Evolutionary conservation across 1,139 yeast species (phyloP), one percentile per base, ranked within the genome.

Genomic region (Blastobotrys aristatus): DNA sequence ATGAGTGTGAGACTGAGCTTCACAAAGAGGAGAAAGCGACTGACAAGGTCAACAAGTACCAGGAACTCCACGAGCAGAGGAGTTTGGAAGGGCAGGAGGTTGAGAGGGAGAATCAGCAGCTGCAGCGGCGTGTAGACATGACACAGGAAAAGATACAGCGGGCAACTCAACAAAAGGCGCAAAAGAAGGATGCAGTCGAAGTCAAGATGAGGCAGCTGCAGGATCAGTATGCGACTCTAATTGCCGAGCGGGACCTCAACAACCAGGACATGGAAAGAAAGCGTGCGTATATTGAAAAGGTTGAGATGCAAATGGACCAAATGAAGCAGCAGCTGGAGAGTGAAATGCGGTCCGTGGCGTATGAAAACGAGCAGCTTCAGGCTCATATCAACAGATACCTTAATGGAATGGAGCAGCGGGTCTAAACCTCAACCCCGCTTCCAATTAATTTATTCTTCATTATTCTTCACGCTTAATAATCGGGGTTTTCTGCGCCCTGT

Each of bases 1-100:
- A 82, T 43, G 90, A 82, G 48, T 70, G 83, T 16, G 70, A 74
- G 35, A 65, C 66, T 29, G 88, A 80, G 51, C 59, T 79, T 20
- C 67, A 65, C 36, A 73, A 73, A 54, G 75, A 76, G 50, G 77
- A 74, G 44, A 71, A 67, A 20, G 73, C 77, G 4, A 57, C 64
- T 39, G 62, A 67, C 18, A 70, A 73, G 49, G 61, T 73, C 40
- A 62, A 64, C 35, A 68, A 72, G 40, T 65, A 69, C 50, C 75
- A 73, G 53, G 84, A 79, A 46, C 60, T 69, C 22, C 67, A 70
- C 18, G 80, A 77, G 31, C 76, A 73, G 48, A 68, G 73, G 43
- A 67, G 68, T 47, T 65, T 70, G 35, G 73, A 74, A 54, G 63
- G 73, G 14, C 69, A 70, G 49, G 83, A 80, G 42, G 62, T 79